Evolutionary conservation across 2,329 filamentous ascomycete species (phyloP), one percentile per base, ranked within the genome.

Genomic region (Periconia sp.): DNA sequence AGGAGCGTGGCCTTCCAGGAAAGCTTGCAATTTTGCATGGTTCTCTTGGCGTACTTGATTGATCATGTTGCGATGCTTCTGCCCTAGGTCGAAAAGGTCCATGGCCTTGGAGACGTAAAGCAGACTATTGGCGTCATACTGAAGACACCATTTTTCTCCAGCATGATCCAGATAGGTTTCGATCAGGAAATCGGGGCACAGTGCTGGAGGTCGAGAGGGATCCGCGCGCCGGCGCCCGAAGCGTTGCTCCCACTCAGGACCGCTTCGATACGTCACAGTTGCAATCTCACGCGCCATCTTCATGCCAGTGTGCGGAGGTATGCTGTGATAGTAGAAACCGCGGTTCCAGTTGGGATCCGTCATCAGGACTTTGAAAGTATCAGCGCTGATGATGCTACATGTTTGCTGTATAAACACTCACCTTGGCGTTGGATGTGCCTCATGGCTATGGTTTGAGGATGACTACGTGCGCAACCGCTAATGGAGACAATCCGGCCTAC

Each of bases 391-490:
- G 3, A 5, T 50, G 14, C 13, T n/a, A 3, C 31, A 6, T 15
- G 6, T 15, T n/a, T 11, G 5, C 2, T 15, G n/a, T 17, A 9
- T 30, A 7, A 41, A 17, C 42, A 59, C 69, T 30, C 64, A 78
- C 78, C 78, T 77, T 97, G 94, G 27, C 94, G 87, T 76, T 99
- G 94, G 0, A 93, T 96, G 76, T 99, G 94, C 50, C 94, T 87
- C 93, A 99, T 97, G 33, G 94, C 94, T 71, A 99, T 96, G 74
- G 92, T 96, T 78, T 99, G 99, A 0, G 94, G 94, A 72, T 99
- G 94, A 63, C 90, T 95, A 59, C 94, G 83, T 0, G 93, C 94
- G 73, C 94, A 99, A 13, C 93, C 94, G 68, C 90, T 95, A 68
- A 97, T 94, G 66, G 87, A 93, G 37, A 92, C 90, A 58, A 99